These are phyloP conservation scores for Neofusicoccum sp. DNA, from an alignment of 2,329 filamentous ascomycete genomes.

Conservation along the genomic window DNA sequence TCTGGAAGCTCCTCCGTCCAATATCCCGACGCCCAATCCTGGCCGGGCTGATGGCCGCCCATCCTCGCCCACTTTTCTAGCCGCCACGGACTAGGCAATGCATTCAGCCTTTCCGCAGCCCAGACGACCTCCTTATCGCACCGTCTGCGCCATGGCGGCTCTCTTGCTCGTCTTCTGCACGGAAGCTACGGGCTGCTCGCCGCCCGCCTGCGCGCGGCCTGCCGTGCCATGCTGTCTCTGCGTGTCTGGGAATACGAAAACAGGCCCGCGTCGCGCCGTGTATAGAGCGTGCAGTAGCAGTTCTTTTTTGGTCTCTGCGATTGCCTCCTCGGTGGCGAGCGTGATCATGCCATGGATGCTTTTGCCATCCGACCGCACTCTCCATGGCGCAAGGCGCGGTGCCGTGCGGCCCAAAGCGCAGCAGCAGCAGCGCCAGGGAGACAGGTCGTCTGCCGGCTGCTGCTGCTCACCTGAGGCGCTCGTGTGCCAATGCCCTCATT, in stretches of 20 bases:
- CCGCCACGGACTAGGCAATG: background rate
- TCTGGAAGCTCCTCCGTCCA: background rate
- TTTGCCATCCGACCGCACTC: no score
- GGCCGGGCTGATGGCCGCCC: no score
- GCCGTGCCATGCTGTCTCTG: background rate
- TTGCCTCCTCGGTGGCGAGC: background rate
- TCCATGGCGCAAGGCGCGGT: background rate
- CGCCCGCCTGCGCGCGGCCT: background rate
- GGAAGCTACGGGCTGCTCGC: background rate
- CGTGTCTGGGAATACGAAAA: background rate
- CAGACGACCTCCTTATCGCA: background rate
- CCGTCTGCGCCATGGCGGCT: background rate
- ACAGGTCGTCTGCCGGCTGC: background rate
- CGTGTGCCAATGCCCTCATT: background rate
- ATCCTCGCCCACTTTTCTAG: background rate
- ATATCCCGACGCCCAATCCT: background rate
- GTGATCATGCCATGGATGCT: no score
- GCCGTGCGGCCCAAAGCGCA: background rate
- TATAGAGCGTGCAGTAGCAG: background rate
- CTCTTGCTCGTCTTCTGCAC: background rate
- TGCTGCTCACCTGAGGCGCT: constrained; percentile 2
- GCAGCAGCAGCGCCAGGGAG: background rate
- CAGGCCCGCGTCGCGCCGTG: background rate
- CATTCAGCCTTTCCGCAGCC: background rate
- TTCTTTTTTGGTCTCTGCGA: background rate